Base-by-base conservation (phyloP, 208 protist genomes). In the Spongospora subterranea region DNA sequence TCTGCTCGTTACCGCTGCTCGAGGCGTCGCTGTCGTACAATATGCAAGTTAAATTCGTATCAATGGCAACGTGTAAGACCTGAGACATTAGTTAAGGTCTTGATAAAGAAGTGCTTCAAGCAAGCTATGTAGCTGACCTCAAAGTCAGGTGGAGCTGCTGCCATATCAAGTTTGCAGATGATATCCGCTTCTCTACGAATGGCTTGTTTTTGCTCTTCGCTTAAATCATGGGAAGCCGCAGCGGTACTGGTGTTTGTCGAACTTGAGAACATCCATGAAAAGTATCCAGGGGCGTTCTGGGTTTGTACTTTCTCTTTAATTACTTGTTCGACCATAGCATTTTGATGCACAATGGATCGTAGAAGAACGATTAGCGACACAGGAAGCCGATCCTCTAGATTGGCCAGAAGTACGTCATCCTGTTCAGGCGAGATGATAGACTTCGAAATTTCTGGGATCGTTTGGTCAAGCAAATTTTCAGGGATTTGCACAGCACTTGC, bases 211-310 rank as follows among this genome's bases (percentile, higher is more conserved):
- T 82, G 71, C 6, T 82, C 71, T 35, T 82, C 71, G 40, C 71
- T 82, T 20, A 82, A n/a, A 35, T 82, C 71, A n/a, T n/a, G n/a
- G n/a, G n/a, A n/a, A n/a, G n/a, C n/a, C n/a, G n/a, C n/a, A 6
- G 50, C 50, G 24, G 6, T 60, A 17, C 17, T n/a, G 6, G 6
- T n/a, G 11, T 43, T n/a, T 6, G 71, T 6, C 13, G 17, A 6
- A 82, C 71, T 35, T 20, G 71, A 6, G 40, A 82, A 82, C 71
- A 6, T 40, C 71, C 71, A 82, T 45, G 71, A 82, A n/a, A 82
- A 82, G 71, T 82, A 82, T 6, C 71, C 71, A 82, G 71, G n/a
- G 6, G 71, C 71, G n/a, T 82, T 82, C n/a, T 82, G 6, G 71
- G 6, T 43, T 35, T 82, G 17, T 20, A 82, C 35, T 82, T 82